Percentiles rank a stretch among this genome's conserved stretches.
Conservation (phyloP, 1,284 basidiomycete genomes). For the Golubevia sp. region DNA sequence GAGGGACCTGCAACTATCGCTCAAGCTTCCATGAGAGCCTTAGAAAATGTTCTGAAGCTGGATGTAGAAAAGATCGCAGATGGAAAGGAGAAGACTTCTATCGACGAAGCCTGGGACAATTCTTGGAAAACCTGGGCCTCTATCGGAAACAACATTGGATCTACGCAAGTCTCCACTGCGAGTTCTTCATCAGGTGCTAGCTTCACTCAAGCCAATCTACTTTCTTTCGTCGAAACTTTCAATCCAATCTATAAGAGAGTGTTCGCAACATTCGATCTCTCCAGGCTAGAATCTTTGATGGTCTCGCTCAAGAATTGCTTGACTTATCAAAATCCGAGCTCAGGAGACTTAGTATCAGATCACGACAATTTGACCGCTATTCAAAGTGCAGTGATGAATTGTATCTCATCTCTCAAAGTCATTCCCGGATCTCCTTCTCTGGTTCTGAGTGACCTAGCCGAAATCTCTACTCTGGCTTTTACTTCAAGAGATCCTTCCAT, state of each 20-base stretch:
- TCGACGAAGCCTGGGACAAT: slow-evolving; percentile 5
- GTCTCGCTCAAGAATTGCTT: slow-evolving; percentile 22
- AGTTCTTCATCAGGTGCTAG: neutral
- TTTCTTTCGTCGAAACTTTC: slow-evolving; percentile 35
- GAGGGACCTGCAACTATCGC: slow-evolving; percentile 25
- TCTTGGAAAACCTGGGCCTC: slow-evolving; percentile 12
- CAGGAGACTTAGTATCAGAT: slow-evolving; percentile 28
- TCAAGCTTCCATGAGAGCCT: slow-evolving; percentile 37
- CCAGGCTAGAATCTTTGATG: slow-evolving; percentile 19
- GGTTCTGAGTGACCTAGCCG: slow-evolving; percentile 32
- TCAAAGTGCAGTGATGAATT: slow-evolving; percentile 27
- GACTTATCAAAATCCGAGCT: slow-evolving; percentile 14
- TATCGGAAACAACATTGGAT: slow-evolving; percentile 2
- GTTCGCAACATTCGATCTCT: slow-evolving; percentile 10
- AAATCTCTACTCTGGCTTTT: slow-evolving; percentile 33
- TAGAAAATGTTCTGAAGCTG: slow-evolving; percentile 8
- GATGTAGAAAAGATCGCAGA: neutral
- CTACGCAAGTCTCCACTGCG: neutral
- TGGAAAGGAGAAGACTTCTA: too few species aligned
- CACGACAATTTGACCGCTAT: slow-evolving; percentile 25
- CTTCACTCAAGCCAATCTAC: slow-evolving; percentile 40
- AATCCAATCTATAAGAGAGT: slow-evolving; percentile 22
- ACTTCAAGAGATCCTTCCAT: neutral
- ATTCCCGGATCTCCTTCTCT: slow-evolving; percentile 18
- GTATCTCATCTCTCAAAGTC: slow-evolving; percentile 16